These are phyloP conservation scores for Xylaria sp. DNA, from an alignment of 2,329 filamentous ascomycete species.

Conservation along the genomic window DNA sequence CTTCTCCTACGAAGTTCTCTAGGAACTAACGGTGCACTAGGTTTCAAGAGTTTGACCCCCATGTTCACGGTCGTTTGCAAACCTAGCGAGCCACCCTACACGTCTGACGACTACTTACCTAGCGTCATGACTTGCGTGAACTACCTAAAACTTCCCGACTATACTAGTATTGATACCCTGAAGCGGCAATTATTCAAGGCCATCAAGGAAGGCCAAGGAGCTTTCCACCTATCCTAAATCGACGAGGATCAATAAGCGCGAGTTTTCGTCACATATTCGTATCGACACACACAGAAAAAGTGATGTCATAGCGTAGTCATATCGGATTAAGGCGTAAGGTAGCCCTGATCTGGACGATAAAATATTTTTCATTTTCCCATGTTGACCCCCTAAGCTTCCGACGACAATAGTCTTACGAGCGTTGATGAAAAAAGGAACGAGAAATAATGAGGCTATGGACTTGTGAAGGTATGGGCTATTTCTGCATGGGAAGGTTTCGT, in stretches of 20 bases:
- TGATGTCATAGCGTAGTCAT: constrained; percentile 37
- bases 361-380: constrained; percentile 38
- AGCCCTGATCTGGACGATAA: constrained; percentile 24
- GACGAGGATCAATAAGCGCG: constrained; percentile 15
- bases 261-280: constrained; percentile 31
- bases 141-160: constrained; percentile 97
- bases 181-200: constrained; percentile 82
- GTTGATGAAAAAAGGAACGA: constrained; percentile 28
- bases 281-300: constrained; percentile 36
- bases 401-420: constrained; percentile 17
- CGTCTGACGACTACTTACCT: constrained; percentile 96
- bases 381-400: constrained; percentile 14
- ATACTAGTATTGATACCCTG: constrained; percentile 81
- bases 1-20: neutral
- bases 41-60: constrained; percentile 95
- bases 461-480: constrained; percentile 25
- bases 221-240: constrained; percentile 88
- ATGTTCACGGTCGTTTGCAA: constrained; percentile 99
- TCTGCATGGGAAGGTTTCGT: constrained; percentile 40
- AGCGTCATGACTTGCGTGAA: constrained; percentile 99
- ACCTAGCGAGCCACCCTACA: constrained; percentile 93
- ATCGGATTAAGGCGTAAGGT: constrained; percentile 30
- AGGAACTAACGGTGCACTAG: constrained; percentile 60
- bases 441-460: constrained; percentile 25
- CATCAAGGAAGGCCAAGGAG: constrained; percentile 94